These are phyloP conservation scores for Plectranthus barbatus DNA, from an alignment of 257 asterid species.

Conservation along the genomic window DNA sequence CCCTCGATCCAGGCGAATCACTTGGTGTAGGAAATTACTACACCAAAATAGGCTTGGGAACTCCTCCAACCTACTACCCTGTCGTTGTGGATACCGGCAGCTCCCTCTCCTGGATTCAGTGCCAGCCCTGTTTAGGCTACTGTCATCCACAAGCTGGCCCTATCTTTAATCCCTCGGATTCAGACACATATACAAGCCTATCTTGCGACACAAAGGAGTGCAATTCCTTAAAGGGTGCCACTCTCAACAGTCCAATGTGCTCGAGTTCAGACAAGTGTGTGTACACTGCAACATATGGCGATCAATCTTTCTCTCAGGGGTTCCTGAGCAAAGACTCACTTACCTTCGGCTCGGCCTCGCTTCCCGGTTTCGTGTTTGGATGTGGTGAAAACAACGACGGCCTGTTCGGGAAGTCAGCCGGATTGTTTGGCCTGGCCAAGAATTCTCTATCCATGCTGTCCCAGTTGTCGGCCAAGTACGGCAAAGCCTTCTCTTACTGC, in stretches of 20 bases:
- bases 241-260: slow-evolving; percentile 40
- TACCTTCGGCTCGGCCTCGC: slow-evolving; percentile 28
- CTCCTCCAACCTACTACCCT: slow-evolving; percentile 37
- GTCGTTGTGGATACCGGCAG: slow-evolving; percentile 55
- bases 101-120: slow-evolving; percentile 52
- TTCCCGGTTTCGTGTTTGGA: slow-evolving; percentile 33
- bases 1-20: slow-evolving; percentile 32
- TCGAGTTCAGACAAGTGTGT: slow-evolving; percentile 25
- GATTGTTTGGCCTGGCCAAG: slow-evolving; percentile 43
- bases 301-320: slow-evolving; percentile 36
- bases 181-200: slow-evolving; percentile 26
- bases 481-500: slow-evolving; percentile 39
- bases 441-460: slow-evolving; percentile 37
- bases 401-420: slow-evolving; percentile 46
- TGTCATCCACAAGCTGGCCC: slow-evolving; percentile 43
- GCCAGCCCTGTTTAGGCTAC: slow-evolving; percentile 38
- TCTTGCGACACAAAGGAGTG: slow-evolving; percentile 32
- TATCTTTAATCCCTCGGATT: slow-evolving; percentile 32
- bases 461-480: slow-evolving; percentile 37
- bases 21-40: slow-evolving; percentile 41
- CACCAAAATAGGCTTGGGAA: slow-evolving; percentile 45
- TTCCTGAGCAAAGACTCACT: slow-evolving; percentile 35
- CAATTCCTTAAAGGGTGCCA: slow-evolving; percentile 31
- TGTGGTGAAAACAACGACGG: slow-evolving; percentile 48
- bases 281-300: slow-evolving; percentile 42